Conservation (phyloP, 345 rosid species). For the Pistacia atlantica region DNA sequence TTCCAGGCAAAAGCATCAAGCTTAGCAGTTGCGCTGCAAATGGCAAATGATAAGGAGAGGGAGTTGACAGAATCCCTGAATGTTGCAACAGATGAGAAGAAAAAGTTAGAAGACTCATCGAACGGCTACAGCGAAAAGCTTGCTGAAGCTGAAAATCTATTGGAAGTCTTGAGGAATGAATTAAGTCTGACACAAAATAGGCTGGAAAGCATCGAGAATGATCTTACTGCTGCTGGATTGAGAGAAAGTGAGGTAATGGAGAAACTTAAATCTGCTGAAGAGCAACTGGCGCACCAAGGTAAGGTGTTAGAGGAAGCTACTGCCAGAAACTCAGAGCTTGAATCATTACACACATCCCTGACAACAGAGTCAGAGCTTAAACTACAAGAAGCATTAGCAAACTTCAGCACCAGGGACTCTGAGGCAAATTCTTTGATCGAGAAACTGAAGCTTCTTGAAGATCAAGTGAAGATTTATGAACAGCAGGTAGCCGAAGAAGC, state of each 20-base stretch:
- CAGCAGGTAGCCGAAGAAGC: slow-evolving; percentile 62
- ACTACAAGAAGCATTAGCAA: slow-evolving; percentile 61
- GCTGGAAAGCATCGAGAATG: slow-evolving; percentile 62
- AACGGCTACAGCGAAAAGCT: slow-evolving; percentile 50
- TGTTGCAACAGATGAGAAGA: slow-evolving; percentile 63
- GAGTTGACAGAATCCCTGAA: slow-evolving; percentile 59
- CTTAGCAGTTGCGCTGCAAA: slow-evolving; percentile 71
- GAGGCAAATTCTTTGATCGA: slow-evolving; percentile 72
- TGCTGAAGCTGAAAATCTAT: slow-evolving; percentile 69
- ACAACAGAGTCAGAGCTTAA: slow-evolving; percentile 65
- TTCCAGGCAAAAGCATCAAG: slow-evolving; percentile 63
- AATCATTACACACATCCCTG: slow-evolving; percentile 54
- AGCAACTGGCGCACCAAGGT: slow-evolving; percentile 59
- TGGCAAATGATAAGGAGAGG: slow-evolving; percentile 63
- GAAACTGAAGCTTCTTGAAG: slow-evolving; percentile 61
- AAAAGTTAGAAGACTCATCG: slow-evolving; percentile 60
- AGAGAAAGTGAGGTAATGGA: slow-evolving; percentile 62
- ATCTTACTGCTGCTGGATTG: slow-evolving; percentile 62
- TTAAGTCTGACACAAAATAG: slow-evolving; percentile 61
- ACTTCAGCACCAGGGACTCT: slow-evolving; percentile 64
- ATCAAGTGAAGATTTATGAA: slow-evolving; percentile 58
- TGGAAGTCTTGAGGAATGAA: slow-evolving; percentile 71
- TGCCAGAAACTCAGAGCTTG: slow-evolving; percentile 62
- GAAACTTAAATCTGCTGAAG: slow-evolving; percentile 82
- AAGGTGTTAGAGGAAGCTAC: slow-evolving; percentile 57